Percentiles rank a stretch among this genome's conserved stretches.
These are phyloP conservation scores for Gracilaria gracilis DNA, from an alignment of 23 red algal species.

Conservation along the genomic window DNA sequence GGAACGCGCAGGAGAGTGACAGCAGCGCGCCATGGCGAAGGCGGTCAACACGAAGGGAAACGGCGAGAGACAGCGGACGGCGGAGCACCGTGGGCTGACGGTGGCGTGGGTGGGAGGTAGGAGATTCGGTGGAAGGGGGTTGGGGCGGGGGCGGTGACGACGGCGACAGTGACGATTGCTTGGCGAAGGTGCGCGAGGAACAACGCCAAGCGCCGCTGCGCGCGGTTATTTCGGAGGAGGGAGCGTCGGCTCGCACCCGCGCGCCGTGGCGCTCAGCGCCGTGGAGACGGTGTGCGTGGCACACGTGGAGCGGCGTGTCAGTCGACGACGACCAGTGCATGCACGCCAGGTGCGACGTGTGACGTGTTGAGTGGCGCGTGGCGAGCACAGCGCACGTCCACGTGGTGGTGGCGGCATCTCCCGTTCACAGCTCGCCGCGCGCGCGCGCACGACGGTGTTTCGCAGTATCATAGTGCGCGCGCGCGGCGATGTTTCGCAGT, in stretches of 20 bases:
- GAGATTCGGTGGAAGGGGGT: background rate
- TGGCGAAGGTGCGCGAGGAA: background rate
- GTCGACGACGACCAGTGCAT: background rate
- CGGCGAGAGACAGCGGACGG: background rate
- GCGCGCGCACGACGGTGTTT: background rate
- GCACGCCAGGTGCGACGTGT: slow-evolving; percentile 4
- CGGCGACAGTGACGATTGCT: background rate
- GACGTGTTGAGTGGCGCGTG: background rate
- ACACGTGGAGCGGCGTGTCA: background rate
- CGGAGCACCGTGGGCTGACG: background rate
- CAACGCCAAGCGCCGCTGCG: background rate
- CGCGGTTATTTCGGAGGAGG: background rate
- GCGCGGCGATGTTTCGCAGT: background rate
- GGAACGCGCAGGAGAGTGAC: no score
- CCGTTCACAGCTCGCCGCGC: background rate
- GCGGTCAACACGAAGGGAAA: no score
- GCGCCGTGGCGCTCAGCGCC: background rate
- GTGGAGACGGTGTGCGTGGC: background rate
- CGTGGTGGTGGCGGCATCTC: background rate
- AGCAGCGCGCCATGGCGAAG: no score
- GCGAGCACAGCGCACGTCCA: background rate
- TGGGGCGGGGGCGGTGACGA: background rate
- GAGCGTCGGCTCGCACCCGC: background rate
- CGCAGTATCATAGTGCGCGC: background rate
- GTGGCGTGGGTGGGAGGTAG: background rate